Conservation (phyloP, 1,284 basidiomycete genomes). For the Inonotus hispidus region DNA sequence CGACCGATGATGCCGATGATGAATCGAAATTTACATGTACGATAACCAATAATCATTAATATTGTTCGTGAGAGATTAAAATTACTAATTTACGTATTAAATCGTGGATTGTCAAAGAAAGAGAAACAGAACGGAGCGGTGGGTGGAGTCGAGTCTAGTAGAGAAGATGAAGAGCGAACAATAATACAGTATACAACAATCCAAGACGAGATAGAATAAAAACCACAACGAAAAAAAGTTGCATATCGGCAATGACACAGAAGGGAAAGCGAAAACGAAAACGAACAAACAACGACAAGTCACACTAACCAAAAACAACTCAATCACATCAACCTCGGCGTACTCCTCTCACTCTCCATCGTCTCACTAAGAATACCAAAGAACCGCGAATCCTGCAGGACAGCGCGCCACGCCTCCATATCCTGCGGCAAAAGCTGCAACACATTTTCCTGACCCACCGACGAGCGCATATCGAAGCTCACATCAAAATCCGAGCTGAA, state of each 20-base stretch:
- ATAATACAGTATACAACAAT: too few relatives aligned
- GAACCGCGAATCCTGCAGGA: constrained; percentile 13
- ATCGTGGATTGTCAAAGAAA: neutral
- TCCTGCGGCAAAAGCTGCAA: constrained; percentile 5
- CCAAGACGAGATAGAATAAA: neutral
- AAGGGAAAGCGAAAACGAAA: too few relatives aligned
- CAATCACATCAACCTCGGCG: neutral
- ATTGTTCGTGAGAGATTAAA: too few relatives aligned
- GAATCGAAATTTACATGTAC: too few relatives aligned
- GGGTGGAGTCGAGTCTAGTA: too few relatives aligned
- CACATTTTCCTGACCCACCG: neutral
- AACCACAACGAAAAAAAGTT: neutral
- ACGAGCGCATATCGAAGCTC: constrained; percentile 13
- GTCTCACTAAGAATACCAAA: neutral
- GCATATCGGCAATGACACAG: too few relatives aligned
- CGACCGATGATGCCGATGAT: too few relatives aligned
- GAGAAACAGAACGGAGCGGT: neutral
- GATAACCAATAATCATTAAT: too few relatives aligned
- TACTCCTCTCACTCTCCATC: neutral
- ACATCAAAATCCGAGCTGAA: constrained; percentile 10
- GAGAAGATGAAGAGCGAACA: too few relatives aligned
- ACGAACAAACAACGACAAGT: too few relatives aligned
- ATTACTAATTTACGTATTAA: neutral
- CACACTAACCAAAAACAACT: too few relatives aligned
- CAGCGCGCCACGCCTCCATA: constrained; percentile 10